Evolutionary conservation across 2,329 filamentous ascomycete genomes (phyloP).

Genomic region (Pseudocercospora pini-densiflorae): DNA sequence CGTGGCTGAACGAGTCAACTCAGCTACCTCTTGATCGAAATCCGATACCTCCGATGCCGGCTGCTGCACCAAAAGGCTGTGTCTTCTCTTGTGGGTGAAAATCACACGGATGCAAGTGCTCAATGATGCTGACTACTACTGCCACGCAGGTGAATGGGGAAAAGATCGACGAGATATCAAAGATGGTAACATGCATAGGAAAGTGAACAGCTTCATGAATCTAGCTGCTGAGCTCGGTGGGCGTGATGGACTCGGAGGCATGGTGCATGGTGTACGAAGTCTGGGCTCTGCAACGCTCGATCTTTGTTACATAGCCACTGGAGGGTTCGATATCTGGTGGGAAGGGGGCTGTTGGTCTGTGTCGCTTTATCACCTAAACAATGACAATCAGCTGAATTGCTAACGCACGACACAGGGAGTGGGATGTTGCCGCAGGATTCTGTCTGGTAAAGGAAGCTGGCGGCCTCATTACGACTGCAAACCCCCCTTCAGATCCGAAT

Average conservation of each 20-base stretch:
- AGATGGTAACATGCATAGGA: constrained; percentile 71
- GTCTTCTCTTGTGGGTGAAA: constrained; percentile 68
- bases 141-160: constrained; percentile 60
- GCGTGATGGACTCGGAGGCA: constrained; percentile 69
- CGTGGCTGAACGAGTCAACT: constrained; percentile 70
- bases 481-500: constrained; percentile 65
- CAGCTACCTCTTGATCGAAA: constrained; percentile 66
- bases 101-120: not conserved
- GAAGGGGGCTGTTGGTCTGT: constrained; percentile 62
- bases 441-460: constrained; percentile 75
- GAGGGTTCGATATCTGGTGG: constrained; percentile 78
- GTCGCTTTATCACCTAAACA: not conserved
- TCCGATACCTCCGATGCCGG: constrained; percentile 66
- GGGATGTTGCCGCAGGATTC: constrained; percentile 78
- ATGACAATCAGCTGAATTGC: constrained; percentile 4
- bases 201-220: constrained; percentile 75
- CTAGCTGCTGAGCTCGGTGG: constrained; percentile 71
- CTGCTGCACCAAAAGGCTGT: constrained; percentile 68
- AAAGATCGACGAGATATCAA: constrained; percentile 71
- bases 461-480: constrained; percentile 73
- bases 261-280: constrained; percentile 78
- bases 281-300: constrained; percentile 75
- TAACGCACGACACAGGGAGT: constrained; percentile 56
- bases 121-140: not conserved
- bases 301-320: constrained; percentile 75